A percentile compares a stretch with the other conserved stretches of the same genome.
phyloP scores from a whole-genome alignment of 2,329 filamentous ascomycete genomes.

The Pseudogymnoascus sp. region DNA sequence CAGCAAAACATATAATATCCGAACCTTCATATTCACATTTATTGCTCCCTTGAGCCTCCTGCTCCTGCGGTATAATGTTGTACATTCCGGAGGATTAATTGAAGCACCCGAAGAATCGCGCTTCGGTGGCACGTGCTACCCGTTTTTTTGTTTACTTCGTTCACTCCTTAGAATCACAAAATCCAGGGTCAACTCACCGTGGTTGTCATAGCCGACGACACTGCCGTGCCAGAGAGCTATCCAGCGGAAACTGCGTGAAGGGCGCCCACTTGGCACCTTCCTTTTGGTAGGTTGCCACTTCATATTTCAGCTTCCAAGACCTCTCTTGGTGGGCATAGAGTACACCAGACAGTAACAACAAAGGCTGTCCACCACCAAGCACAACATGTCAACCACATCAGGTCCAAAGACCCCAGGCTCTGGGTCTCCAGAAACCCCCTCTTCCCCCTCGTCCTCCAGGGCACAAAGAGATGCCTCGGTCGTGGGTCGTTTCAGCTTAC shows the following conservation, averaged over 20 bases:
- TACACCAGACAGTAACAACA: not conserved
- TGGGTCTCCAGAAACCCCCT: not conserved
- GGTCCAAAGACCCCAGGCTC: not conserved
- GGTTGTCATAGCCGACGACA: not conserved
- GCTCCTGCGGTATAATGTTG: slow-evolving; percentile 6
- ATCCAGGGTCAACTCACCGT: not conserved
- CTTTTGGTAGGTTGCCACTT: not conserved
- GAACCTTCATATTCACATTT: not conserved
- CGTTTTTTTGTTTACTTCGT: slow-evolving; percentile 6
- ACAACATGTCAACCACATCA: not conserved
- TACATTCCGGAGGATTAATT: slow-evolving; percentile 1
- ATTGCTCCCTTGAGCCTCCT: not conserved
- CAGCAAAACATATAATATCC: slow-evolving; percentile 9
- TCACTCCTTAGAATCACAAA: slow-evolving; percentile 6
- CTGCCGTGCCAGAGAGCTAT: not conserved
- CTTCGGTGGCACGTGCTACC: slow-evolving; percentile 6
- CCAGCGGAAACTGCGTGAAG: not conserved
- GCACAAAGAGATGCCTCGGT: not conserved
- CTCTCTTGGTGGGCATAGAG: not conserved
- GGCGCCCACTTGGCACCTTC: not conserved
- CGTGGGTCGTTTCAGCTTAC: not conserved
- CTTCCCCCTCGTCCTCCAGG: slow-evolving; percentile 1
- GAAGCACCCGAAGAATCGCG: slow-evolving; percentile 6
- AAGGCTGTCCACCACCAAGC: not conserved
- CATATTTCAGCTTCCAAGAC: not conserved